Evolutionary conservation across 2,329 filamentous ascomycete genomes (phyloP).

Genomic region (Chlorencoelia australis): DNA sequence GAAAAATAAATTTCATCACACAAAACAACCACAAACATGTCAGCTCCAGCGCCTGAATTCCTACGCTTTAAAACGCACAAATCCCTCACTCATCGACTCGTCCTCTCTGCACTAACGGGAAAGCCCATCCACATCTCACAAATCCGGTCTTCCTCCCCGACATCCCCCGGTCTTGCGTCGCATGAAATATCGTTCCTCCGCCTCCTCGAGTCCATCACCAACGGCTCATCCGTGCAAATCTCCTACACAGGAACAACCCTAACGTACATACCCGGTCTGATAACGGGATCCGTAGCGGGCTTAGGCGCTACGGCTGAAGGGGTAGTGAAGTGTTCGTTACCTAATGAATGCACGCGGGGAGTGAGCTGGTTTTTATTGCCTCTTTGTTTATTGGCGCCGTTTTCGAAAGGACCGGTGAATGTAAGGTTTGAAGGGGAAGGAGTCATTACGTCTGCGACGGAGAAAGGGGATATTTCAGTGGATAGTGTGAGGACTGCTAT

Average conservation of each 20-base stretch:
- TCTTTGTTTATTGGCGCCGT: slow-evolving; percentile 82
- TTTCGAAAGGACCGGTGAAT: slow-evolving; percentile 84
- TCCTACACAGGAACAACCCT: slow-evolving; percentile 93
- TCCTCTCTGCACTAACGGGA: slow-evolving; percentile 85
- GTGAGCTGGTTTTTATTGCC: slow-evolving; percentile 88
- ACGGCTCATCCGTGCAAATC: slow-evolving; percentile 90
- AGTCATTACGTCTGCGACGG: slow-evolving; percentile 81
- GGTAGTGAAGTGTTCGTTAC: slow-evolving; percentile 72
- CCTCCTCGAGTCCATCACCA: slow-evolving; percentile 87
- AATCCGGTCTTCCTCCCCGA: slow-evolving; percentile 79
- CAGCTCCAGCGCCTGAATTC: slow-evolving; percentile 31
- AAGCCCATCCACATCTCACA: slow-evolving; percentile 84
- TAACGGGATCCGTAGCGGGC: slow-evolving; percentile 69
- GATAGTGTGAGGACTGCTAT: slow-evolving; percentile 92
- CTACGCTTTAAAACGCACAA: slow-evolving; percentile 78
- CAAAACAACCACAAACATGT: slow-evolving; percentile 18
- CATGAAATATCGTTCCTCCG: slow-evolving; percentile 95
- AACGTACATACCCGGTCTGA: slow-evolving; percentile 83
- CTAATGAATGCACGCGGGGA: slow-evolving; percentile 66
- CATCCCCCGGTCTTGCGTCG: slow-evolving; percentile 77
- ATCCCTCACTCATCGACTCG: slow-evolving; percentile 71
- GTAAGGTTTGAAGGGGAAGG: slow-evolving; percentile 83
- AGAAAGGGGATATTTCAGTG: slow-evolving; percentile 76
- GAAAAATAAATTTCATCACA: slow-evolving; percentile 6
- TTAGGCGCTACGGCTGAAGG: slow-evolving; percentile 54